A percentile compares a stretch with the other conserved stretches of the same genome.
These are phyloP conservation scores for Raphanus sativus DNA, from an alignment of 345 rosid species.

Conservation along the genomic window DNA sequence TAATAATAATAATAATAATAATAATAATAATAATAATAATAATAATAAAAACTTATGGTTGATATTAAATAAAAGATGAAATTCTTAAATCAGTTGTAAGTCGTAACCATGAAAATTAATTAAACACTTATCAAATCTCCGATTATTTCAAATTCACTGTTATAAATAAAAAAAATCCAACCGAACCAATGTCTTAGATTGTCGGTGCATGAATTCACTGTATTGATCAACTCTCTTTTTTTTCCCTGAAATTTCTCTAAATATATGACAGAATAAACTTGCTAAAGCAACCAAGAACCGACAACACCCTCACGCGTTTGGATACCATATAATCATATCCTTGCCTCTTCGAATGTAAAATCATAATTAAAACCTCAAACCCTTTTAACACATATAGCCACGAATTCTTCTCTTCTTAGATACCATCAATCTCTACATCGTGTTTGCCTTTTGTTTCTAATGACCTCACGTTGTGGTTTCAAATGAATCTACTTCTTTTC, in stretches of 20 bases:
- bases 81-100: neutral
- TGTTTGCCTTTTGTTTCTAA: neutral
- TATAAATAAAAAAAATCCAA: no score
- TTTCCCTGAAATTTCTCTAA: neutral
- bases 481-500: conserved; percentile 20
- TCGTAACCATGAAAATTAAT: neutral
- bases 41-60: neutral
- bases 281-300: neutral
- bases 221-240: neutral
- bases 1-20: no score
- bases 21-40: no score
- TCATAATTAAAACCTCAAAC: conserved; percentile 12
- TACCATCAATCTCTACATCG: conserved; percentile 15
- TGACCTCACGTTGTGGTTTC: conserved; percentile 27
- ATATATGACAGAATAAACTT: neutral
- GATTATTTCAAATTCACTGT: neutral
- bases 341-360: neutral
- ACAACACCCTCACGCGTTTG: conserved; percentile 16
- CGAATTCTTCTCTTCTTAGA: conserved; percentile 21
- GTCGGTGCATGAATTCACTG: conserved; percentile 21
- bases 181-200: neutral
- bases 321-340: conserved; percentile 13
- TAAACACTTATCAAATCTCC: neutral
- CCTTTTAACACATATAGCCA: neutral
- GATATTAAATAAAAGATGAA: neutral